These are phyloP conservation scores for Chaetothyriales sp. DNA, from an alignment of 2,329 filamentous ascomycete species.

Conservation along the genomic window DNA sequence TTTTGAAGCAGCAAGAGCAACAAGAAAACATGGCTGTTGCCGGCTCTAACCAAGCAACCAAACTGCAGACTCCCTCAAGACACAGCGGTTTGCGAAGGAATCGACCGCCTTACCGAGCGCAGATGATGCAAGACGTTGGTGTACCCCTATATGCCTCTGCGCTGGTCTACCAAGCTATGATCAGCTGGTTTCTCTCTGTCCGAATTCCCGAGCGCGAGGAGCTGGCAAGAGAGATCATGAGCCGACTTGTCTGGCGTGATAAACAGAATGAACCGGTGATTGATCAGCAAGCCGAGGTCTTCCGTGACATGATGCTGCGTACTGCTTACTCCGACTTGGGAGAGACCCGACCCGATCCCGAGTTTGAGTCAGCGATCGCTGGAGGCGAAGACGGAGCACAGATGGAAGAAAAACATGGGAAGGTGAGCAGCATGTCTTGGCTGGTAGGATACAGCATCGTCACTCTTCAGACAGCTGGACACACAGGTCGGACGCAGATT, in stretches of 20 bases:
- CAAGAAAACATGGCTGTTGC: constrained; percentile 18
- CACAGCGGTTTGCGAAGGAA: constrained; percentile 13
- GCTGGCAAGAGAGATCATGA: constrained; percentile 80
- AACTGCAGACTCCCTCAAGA: constrained; percentile 13
- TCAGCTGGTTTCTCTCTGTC: constrained; percentile 90
- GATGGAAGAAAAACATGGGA: constrained; percentile 25
- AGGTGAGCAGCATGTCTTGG: constrained; percentile 33
- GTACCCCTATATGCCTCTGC: constrained; percentile 88
- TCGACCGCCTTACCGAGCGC: constrained; percentile 18
- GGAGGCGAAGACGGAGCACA: constrained; percentile 19
- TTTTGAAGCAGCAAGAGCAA: not conserved
- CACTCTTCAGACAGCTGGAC: constrained; percentile 33
- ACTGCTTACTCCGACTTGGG: constrained; percentile 74
- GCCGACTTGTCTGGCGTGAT: constrained; percentile 65
- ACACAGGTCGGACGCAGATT: constrained; percentile 34
- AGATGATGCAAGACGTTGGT: constrained; percentile 46
- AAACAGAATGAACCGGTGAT: constrained; percentile 56
- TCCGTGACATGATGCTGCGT: constrained; percentile 87
- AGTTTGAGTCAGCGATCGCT: constrained; percentile 12
- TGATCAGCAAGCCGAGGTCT: constrained; percentile 86
- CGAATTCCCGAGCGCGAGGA: constrained; percentile 69
- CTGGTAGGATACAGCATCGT: constrained; percentile 37
- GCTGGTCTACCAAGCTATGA: constrained; percentile 84
- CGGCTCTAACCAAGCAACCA: constrained; percentile 12
- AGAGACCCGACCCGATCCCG: constrained; percentile 35